Evolutionary conservation across 164 flowering plant genomes (phyloP), one percentile per base, ranked within the genome.

Genomic region (Houttuynia cordata): DNA sequence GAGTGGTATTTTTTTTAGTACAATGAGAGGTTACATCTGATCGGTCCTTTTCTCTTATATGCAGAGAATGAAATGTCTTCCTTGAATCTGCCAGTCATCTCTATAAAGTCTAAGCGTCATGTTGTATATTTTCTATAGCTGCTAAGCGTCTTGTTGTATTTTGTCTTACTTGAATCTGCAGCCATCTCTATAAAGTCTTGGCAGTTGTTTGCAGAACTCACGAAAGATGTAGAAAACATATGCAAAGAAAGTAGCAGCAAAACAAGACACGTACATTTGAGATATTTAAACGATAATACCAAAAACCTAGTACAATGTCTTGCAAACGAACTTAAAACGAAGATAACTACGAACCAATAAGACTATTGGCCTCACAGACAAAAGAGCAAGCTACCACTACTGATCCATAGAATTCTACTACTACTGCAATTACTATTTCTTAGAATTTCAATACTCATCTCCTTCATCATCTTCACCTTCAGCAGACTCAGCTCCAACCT

Each of bases 51-150:
- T 24, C 55, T 51, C 7, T 57, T n/a, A n/a, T 55, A 72, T 75
- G 75, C 87, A 85, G 94, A 81, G 94, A 71, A 80, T 90, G 85
- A 87, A 80, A 65, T 89, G 94, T 74, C 84, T 87, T 58, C 84
- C 86, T 24, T 83, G 78, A 80, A 61, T n/a, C n/a, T n/a, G n/a
- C n/a, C n/a, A n/a, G n/a, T n/a, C n/a, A n/a, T n/a, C n/a, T n/a
- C n/a, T n/a, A n/a, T n/a, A n/a, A n/a, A n/a, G n/a, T n/a, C n/a
- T n/a, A n/a, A n/a, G n/a, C n/a, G n/a, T n/a, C n/a, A n/a, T n/a
- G n/a, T n/a, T n/a, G n/a, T n/a, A n/a, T n/a, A n/a, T n/a, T n/a
- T n/a, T n/a, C n/a, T n/a, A n/a, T n/a, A n/a, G n/a, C n/a, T n/a
- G n/a, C n/a, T n/a, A n/a, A n/a, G n/a, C n/a, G n/a, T n/a, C n/a